Evolutionary conservation across 352 stramenopile genomes (phyloP).

Genomic region (Globisporangium okanoganense): DNA sequence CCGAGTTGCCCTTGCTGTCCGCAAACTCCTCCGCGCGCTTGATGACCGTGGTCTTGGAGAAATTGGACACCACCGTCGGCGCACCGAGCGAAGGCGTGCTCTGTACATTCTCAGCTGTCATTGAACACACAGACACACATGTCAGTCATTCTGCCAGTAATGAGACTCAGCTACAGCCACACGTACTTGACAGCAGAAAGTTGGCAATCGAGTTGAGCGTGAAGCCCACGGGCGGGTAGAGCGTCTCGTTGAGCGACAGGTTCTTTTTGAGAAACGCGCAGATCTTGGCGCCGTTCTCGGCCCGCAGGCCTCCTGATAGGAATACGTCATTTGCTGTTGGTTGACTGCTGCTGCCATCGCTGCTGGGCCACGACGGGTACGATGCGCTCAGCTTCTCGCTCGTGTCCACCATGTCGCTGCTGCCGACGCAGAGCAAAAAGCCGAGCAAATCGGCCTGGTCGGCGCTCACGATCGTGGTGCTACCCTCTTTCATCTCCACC

Average conservation of each 20-base stretch:
- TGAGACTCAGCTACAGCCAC: not conserved
- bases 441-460: slow-evolving; percentile 71
- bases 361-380: slow-evolving; percentile 57
- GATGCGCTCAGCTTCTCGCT: slow-evolving; percentile 54
- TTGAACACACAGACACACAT: not conserved
- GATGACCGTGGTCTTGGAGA: slow-evolving; percentile 77
- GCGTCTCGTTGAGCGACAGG: slow-evolving; percentile 69
- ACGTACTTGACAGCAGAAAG: slow-evolving; percentile 15
- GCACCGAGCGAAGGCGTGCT: slow-evolving; percentile 9
- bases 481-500: slow-evolving; percentile 44
- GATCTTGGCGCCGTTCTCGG: slow-evolving; percentile 56
- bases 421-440: slow-evolving; percentile 65
- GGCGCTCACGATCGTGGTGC: slow-evolving; percentile 43
- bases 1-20: slow-evolving; percentile 35
- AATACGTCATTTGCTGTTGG: slow-evolving; percentile 16
- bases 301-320: slow-evolving; percentile 15
- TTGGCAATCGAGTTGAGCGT: slow-evolving; percentile 28
- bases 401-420: slow-evolving; percentile 47
- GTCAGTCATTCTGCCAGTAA: not conserved
- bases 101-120: slow-evolving; percentile 1
- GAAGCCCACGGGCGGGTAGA: slow-evolving; percentile 78
- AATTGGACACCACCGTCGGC: slow-evolving; percentile 54
- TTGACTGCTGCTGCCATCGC: not conserved
- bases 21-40: slow-evolving; percentile 67
- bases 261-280: slow-evolving; percentile 75